phyloP scores from a whole-genome alignment of 176 grass and related monocot genomes.

The Oryza longistaminata region DNA sequence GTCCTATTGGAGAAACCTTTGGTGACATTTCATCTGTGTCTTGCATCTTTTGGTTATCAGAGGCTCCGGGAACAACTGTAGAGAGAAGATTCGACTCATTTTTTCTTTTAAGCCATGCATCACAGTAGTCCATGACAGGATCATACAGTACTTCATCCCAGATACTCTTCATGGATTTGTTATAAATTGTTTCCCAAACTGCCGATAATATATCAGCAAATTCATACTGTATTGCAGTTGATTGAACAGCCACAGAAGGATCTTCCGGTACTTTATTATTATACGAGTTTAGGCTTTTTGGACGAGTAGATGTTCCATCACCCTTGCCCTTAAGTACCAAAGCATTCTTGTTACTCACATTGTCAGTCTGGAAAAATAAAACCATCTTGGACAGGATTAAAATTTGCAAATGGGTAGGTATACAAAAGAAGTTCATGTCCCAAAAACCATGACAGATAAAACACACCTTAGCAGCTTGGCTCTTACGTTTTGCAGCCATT shows the following conservation, averaged over 20 bases:
- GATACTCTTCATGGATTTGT: slow-evolving; percentile 77
- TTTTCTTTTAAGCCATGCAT: slow-evolving; percentile 67
- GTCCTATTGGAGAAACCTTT: slow-evolving; percentile 36
- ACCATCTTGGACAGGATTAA: background rate
- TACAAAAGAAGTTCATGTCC: background rate
- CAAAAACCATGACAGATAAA: slow-evolving; percentile 23
- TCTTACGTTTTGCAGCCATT: slow-evolving; percentile 48
- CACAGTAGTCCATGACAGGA: slow-evolving; percentile 64
- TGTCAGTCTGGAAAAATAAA: slow-evolving; percentile 38
- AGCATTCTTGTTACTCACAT: slow-evolving; percentile 43
- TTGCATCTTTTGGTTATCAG: slow-evolving; percentile 36
- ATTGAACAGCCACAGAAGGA: slow-evolving; percentile 27
- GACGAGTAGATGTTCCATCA: slow-evolving; percentile 8
- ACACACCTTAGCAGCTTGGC: slow-evolving; percentile 53
- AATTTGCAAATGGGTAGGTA: slow-evolving; percentile 6
- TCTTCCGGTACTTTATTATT: slow-evolving; percentile 8
- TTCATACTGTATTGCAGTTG: slow-evolving; percentile 29
- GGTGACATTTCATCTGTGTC: slow-evolving; percentile 26
- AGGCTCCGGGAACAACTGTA: slow-evolving; percentile 28
- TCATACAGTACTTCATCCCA: slow-evolving; percentile 68
- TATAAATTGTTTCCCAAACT: slow-evolving; percentile 58
- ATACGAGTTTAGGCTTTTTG: slow-evolving; percentile 36
- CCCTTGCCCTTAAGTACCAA: slow-evolving; percentile 28
- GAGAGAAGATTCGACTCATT: slow-evolving; percentile 15
- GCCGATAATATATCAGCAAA: slow-evolving; percentile 57